Percentiles rank a stretch among this genome's conserved stretches.
phyloP scores from a whole-genome alignment of 2,329 filamentous ascomycete species.

The Aspergillus pseudoglaucus region DNA sequence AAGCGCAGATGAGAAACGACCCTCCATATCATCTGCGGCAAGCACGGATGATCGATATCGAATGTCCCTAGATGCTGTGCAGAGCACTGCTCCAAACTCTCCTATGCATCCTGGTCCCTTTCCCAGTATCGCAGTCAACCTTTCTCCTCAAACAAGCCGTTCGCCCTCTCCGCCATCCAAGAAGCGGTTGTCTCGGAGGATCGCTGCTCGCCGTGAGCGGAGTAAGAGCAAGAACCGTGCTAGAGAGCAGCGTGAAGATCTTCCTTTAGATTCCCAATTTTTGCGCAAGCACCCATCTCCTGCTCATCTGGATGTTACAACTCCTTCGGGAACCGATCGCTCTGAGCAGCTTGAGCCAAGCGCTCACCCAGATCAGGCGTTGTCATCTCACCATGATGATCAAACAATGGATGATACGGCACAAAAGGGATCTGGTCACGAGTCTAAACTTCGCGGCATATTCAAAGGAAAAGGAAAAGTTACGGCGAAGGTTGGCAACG shows the following conservation, averaged over 20 bases:
- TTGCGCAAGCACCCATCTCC: conserved; percentile 11
- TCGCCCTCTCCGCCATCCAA: conserved; percentile 59
- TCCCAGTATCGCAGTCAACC: conserved; percentile 55
- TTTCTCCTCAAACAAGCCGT: conserved; percentile 59
- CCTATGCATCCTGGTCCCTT: conserved; percentile 41
- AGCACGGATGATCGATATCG: conserved; percentile 29
- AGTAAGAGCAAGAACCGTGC: conserved; percentile 33
- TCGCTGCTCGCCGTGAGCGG: conserved; percentile 33
- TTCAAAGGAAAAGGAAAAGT: conserved; percentile 67
- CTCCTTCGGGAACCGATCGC: conserved; percentile 6
- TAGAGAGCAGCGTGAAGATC: conserved; percentile 29
- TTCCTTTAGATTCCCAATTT: conserved; percentile 11
- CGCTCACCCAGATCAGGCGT: conserved; percentile 20
- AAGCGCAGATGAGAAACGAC: conserved; percentile 50
- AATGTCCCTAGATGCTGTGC: conserved; percentile 39
- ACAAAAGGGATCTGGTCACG: conserved; percentile 26
- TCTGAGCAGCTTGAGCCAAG: conserved; percentile 20
- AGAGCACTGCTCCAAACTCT: conserved; percentile 39
- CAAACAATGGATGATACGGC: conserved; percentile 19
- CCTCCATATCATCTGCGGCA: conserved; percentile 50
- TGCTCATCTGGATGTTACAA: conserved; percentile 6
- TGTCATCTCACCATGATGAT: conserved; percentile 20
- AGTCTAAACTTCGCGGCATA: conserved; percentile 63
- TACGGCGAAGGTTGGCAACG: conserved; percentile 63
- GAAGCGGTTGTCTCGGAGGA: conserved; percentile 45